Evolutionary conservation across 495 filamentous ascomycete species (phyloP), one percentile per base, ranked within the genome.

Genomic region (Neurospora sp.): DNA sequence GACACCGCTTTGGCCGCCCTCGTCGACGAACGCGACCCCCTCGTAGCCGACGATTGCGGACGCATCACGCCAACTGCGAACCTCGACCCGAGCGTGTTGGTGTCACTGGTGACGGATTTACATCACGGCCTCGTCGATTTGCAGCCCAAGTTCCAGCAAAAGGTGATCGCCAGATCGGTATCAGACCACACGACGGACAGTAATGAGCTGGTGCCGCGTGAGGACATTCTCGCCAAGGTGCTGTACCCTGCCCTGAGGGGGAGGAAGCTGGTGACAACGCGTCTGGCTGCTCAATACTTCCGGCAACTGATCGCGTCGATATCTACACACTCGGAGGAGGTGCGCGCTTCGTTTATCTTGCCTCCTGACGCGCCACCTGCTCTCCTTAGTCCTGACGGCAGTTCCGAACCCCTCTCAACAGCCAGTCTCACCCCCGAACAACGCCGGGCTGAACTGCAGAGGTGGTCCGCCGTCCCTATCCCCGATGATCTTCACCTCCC

Each of bases 11-110:
- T 81, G 27, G 16, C 60, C 11, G 74, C 74, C 0, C 77, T 82
- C 40, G 42, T 80, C 40, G 73, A 72, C 14, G 76, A 76, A 23
- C 76, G 77, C 5, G 75, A 77, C 44, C 70, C 70, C 0, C 72
- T 78, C 1, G 75, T 81, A 5, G 70, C 71, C 20, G 78, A 79
- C 20, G 76, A 78, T 41, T 82, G 74, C 73, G 75, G 73, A 31
- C 76, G 72, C 14, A 41, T 83, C 69, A 82, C 82, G 0, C 71
- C 77, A 5, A 76, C 77, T 0, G 71, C 82, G 16, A 84, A 86
- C 74, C 79, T 85, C 38, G 83, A 86, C 73, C 81, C 81, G 4
- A 82, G 81, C 37, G 83, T 79, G 40, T 78, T 86, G 6, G 75
- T 84, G 0, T 78, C 84, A 4, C 76, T 86, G 0, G 77, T 82